A percentile compares a stretch with the other conserved stretches of the same genome.
Conservation (phyloP, 495 filamentous ascomycete species). For the Viridothelium virens region DNA sequence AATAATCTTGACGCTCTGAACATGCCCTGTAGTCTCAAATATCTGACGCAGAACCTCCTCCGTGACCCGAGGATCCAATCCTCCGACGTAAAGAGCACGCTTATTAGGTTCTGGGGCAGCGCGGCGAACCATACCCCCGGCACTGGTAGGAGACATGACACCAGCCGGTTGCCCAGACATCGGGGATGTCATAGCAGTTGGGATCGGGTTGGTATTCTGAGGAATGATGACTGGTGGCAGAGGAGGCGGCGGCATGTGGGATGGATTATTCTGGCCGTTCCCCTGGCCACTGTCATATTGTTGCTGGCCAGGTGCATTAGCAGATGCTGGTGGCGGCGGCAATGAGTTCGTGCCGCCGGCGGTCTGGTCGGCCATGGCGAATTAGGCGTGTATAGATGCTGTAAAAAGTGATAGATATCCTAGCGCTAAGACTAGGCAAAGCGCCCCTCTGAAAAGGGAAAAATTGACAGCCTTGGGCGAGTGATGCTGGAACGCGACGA, state of each 20-base stretch:
- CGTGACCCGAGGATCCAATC: constrained; percentile 88
- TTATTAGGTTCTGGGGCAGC: constrained; percentile 98
- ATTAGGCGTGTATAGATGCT: neutral
- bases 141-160: constrained; percentile 44
- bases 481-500: neutral
- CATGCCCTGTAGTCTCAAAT: constrained; percentile 97
- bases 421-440: neutral
- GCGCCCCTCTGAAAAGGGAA: neutral
- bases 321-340: constrained; percentile 28
- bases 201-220: constrained; percentile 93
- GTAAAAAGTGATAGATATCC: neutral
- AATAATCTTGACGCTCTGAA: constrained; percentile 98
- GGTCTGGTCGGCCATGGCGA: constrained; percentile 21
- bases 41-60: constrained; percentile 97
- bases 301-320: constrained; percentile 33
- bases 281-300: constrained; percentile 21
- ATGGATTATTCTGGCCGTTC: constrained; percentile 22
- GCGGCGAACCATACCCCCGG: constrained; percentile 69
- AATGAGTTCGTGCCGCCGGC: constrained; percentile 15
- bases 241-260: constrained; percentile 88
- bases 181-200: constrained; percentile 83
- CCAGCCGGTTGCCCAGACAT: constrained; percentile 47
- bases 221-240: constrained; percentile 84
- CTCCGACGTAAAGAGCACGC: constrained; percentile 91
- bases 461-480: constrained; percentile 6